Evolutionary conservation across 2,329 filamentous ascomycete genomes (phyloP), one percentile per base, ranked within the genome.

Genomic region (Phaeophleospora eucalypticola): DNA sequence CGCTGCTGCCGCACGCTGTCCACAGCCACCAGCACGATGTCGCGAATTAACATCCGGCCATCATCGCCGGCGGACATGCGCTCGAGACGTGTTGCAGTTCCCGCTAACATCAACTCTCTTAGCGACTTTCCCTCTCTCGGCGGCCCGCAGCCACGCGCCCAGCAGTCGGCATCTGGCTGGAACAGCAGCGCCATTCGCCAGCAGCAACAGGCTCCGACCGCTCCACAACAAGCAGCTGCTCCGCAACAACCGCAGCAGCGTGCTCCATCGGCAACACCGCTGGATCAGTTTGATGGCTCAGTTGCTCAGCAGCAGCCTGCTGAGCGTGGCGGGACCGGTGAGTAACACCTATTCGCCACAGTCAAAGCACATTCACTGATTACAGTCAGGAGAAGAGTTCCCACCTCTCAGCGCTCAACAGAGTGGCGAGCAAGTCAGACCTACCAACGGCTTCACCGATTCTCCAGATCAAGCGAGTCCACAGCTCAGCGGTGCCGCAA

Each of bases 101-200:
- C 38, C 8, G 46, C 62, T 64, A 49, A 62, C 48, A 43, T 52
- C 33, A 43, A 41, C 41, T 57, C 50, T 38, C n/a, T 41, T 52
- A 83, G 80, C 60, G 80, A 83, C 61, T 83, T 83, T 47, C 80
- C 80, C 38, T 80, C 78, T 9, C 67, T 83, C 57, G 81, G 79
- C 36, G 76, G 77, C 46, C 72, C 74, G 15, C 72, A 76, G 15
- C 72, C 78, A 21, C 77, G 80, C 60, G 70, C 76, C 54, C 73
- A 77, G 46, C 74, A 78, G 44, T 77, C 73, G 48, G 74, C 73
- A 38, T 72, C 78, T 67, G 67, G 77, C 56, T 78, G 76, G 53
- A 81, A 79, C 58, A 75, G 76, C 41, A 80, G 76, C 53, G 74
- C 76, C 17, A 77, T 73, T 47, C 73, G 80, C 58, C 76, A 65